Evolutionary conservation across 2,329 filamentous ascomycete species (phyloP), one percentile per base, ranked within the genome.

Genomic region (Phymatotrichopsis omnivora): DNA sequence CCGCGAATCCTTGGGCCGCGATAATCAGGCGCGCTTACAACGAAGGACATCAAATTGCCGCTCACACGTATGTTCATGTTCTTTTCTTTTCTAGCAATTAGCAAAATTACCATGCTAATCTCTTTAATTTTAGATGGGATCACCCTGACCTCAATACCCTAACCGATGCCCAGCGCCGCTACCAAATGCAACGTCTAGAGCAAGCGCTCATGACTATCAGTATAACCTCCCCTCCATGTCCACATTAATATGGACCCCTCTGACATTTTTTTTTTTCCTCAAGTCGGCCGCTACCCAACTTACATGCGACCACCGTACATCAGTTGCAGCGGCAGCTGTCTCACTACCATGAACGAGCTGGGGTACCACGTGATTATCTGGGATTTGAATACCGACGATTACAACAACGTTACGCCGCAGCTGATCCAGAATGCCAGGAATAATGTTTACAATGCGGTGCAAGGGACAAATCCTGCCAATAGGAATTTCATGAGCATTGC

Each of bases 331-430:
- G 56, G 49, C 5, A 31, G 53, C 1, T 63, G 63, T 7, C 52
- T 64, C 1, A 30, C 47, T 2, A 62, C 60, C 2, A 60, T 73
- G 59, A 61, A 58, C 11, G 31, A 40, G 60, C 39, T 57, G 7
- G 51, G 48, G 5, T 55, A 54, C 31, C 52, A 75, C 57, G 71
- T 74, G 56, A 48, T 53, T 12, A 76, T 74, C 54, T 68, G 76
- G 58, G 72, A 78, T 51, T 64, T 79, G 43, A 74, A 79, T 57
- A 69, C 74, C 1, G 70, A 74, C 42, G 75, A 79, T 61, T 78
- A 76, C 67, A 71, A 76, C 20, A 42, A 56, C 12, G 31, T 30
- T 32, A 40, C 23, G 3, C 41, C 52, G 2, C 2, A 22, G 1
- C 6, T 38, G 22, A 53, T 55, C 11, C 35, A 53, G 24, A 51